Conservation (phyloP, 768 basidiomycete species). For the Phaeolepiota aurea region DNA sequence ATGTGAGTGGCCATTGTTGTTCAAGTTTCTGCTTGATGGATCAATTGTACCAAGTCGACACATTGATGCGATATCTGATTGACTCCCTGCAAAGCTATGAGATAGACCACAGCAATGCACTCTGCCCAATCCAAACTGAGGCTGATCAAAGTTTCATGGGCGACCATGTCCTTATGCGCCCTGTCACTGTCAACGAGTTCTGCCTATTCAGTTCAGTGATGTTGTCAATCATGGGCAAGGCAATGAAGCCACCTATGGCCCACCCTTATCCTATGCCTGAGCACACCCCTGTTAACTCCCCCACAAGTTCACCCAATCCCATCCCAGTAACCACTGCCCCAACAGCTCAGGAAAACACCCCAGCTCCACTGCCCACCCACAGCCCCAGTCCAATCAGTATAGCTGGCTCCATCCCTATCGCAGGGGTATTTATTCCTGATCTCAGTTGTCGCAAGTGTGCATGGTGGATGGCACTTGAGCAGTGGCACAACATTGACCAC, state of each 20-base stretch:
- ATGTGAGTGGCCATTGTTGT: conserved; percentile 15
- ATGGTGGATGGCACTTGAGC: conserved; percentile 16
- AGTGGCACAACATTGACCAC: conserved; percentile 18
- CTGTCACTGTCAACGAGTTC: conserved; percentile 12
- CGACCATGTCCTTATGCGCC: conserved; percentile 10
- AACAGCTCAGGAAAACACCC: neutral
- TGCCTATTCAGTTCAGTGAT: no score
- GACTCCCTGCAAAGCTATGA: conserved; percentile 23
- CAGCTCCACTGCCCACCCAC: neutral
- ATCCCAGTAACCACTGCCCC: neutral
- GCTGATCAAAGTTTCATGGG: conserved; percentile 17
- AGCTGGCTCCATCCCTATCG: conserved; percentile 6
- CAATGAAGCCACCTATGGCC: neutral
- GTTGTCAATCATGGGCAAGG: no score
- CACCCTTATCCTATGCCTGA: neutral
- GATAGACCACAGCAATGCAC: conserved; percentile 16
- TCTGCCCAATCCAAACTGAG: conserved; percentile 15
- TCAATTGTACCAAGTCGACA: conserved; percentile 17
- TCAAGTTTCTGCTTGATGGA: neutral
- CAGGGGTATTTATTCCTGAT: conserved; percentile 12
- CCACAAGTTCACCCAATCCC: neutral
- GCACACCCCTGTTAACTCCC: neutral
- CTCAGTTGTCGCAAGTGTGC: conserved; percentile 9
- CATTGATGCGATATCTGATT: conserved; percentile 24
- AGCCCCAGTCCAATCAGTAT: neutral